phyloP scores from a whole-genome alignment of 306 rosid genomes.

The Amphicarpaea edgeworthii region DNA sequence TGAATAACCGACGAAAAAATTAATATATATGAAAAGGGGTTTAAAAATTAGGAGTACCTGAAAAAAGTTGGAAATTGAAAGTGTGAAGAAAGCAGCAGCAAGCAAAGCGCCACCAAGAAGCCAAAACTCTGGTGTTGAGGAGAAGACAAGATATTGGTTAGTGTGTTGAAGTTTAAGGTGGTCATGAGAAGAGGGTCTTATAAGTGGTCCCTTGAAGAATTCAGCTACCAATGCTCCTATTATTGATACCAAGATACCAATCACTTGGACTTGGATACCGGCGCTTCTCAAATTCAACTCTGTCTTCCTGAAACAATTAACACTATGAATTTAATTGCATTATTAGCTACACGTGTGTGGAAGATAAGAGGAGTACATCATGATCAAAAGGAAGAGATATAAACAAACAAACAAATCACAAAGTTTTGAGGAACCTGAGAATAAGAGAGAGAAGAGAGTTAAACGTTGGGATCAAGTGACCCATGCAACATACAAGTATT shows the following conservation, averaged over 20 bases:
- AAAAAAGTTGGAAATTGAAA: conserved; percentile 64
- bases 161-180: conserved; percentile 35
- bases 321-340: no score
- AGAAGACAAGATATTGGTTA: conserved; percentile 59
- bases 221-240: conserved; percentile 67
- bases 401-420: not conserved
- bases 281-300: conserved; percentile 55
- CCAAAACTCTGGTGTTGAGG: conserved; percentile 75
- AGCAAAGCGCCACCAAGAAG: conserved; percentile 74
- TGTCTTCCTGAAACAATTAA: conserved; percentile 60
- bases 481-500: conserved; percentile 79
- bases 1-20: not conserved
- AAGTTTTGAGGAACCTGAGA: conserved; percentile 58
- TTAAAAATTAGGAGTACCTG: conserved; percentile 47
- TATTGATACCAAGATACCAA: conserved; percentile 65
- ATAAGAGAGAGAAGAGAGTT: conserved; percentile 63
- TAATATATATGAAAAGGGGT: not conserved
- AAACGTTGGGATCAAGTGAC: conserved; percentile 69
- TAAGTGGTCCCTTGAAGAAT: conserved; percentile 65
- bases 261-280: conserved; percentile 55
- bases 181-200: conserved; percentile 57
- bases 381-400: conserved; percentile 1
- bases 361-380: no score
- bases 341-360: no score
- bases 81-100: conserved; percentile 65